A percentile compares a stretch with the other conserved stretches of the same genome.
phyloP scores from a whole-genome alignment of 345 rosid genomes.

The Hypericum androsaemum region DNA sequence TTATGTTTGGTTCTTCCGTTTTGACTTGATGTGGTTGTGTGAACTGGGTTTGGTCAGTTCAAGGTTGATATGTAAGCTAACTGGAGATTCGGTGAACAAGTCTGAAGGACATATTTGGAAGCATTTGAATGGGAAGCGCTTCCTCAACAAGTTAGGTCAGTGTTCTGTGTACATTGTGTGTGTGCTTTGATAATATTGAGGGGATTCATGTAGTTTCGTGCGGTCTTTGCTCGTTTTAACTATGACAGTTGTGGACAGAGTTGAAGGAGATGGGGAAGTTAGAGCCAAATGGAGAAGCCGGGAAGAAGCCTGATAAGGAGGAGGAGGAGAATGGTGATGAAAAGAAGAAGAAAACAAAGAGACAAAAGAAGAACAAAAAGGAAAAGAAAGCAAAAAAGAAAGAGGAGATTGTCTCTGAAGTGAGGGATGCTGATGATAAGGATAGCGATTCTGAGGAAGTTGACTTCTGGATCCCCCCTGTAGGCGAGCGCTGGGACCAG shows the following conservation, averaged over 20 bases:
- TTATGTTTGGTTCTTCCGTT: not conserved
- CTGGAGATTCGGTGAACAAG: slow-evolving; percentile 79
- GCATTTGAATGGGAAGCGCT: slow-evolving; percentile 70
- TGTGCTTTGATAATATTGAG: slow-evolving; percentile 2
- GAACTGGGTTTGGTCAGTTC: slow-evolving; percentile 36
- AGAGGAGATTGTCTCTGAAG: slow-evolving; percentile 36
- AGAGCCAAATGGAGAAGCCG: slow-evolving; percentile 14
- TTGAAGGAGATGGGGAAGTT: slow-evolving; percentile 44
- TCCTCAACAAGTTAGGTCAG: slow-evolving; percentile 74
- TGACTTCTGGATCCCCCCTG: slow-evolving; percentile 86
- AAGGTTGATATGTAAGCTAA: slow-evolving; percentile 71
- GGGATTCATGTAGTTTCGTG: not conserved
- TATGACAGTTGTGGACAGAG: slow-evolving; percentile 35
- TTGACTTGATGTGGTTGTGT: slow-evolving; percentile 2
- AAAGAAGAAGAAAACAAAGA: slow-evolving; percentile 23
- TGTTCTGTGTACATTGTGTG: not conserved
- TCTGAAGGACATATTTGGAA: slow-evolving; percentile 89
- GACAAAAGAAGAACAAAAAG: slow-evolving; percentile 21
- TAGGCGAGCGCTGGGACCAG: slow-evolving; percentile 70
- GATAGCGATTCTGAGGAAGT: slow-evolving; percentile 46
- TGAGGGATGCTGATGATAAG: slow-evolving; percentile 27
- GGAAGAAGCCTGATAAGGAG: slow-evolving; percentile 15
- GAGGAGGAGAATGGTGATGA: slow-evolving; percentile 9
- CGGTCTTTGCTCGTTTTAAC: not conserved
- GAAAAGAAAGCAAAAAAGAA: slow-evolving; percentile 27